Base-by-base conservation (phyloP, 2,329 filamentous ascomycete genomes). In the Diatrype stigma region DNA sequence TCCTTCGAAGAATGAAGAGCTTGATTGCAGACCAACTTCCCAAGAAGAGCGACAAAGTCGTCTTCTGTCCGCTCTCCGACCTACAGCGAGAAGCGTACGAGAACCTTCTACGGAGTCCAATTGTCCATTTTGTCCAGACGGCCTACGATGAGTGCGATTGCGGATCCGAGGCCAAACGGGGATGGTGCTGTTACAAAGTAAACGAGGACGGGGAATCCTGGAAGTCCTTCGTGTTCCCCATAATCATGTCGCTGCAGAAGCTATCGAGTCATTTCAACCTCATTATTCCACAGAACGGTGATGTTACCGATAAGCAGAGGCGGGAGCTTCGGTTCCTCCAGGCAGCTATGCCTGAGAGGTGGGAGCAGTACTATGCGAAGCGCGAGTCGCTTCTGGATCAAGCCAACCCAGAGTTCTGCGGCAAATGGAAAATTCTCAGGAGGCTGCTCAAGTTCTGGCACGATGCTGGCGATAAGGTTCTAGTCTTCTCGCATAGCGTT, bases 401-500 rank as follows among this genome's bases (percentile, higher is more conserved):
- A 47, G 86, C 91, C 1, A 91, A 96, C 60, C 87, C 90, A 0
- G 88, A 95, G 51, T 96, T 92, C 58, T 99, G 94, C 63, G 94
- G 94, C 3, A 99, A 99, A 70, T 99, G 94, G 94, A 91, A 90
- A 64, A 84, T 99, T 1, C 69, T 99, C 28, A 89, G 86, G 67
- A 92, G 90, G 60, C 75, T 99, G 3, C 79, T 99, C 6, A 86
- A 85, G 50, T 93, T 94, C 68, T 99, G 94, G 94, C 83, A 96
- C 64, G 77, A 81, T 14, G 91, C 88, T 62, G 90, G 90, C 14
- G 91, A 96, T 71, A 99, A 97, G 69, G 94, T 96, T 1, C 79
- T 99, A 0, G 87, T 99, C 2, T 99, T 99, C 67, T 96, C 90
- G 0, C 92, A 97, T 63, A 95, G 88, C 53, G 91, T 97, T 4